Conservation (phyloP, 208 protist genomes). For the Angomonas ambiguus region DNA sequence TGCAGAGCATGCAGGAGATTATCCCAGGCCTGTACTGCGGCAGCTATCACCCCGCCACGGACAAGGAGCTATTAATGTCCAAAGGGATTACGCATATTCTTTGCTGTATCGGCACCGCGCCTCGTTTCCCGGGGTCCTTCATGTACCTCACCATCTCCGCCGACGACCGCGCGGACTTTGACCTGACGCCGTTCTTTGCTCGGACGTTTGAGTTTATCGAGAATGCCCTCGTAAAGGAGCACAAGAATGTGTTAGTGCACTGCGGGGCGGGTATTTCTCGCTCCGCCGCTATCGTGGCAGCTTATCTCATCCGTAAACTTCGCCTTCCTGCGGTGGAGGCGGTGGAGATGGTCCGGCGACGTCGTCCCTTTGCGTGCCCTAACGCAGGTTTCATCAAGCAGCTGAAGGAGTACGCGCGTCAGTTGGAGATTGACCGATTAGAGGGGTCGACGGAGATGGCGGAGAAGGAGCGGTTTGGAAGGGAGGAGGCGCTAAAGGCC, state of each 20-base stretch:
- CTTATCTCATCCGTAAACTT: constrained; percentile 76
- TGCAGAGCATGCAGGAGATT: constrained; percentile 72
- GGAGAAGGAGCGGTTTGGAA: not conserved
- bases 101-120: constrained; percentile 55
- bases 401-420: constrained; percentile 36
- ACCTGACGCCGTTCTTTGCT: constrained; percentile 50
- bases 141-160: constrained; percentile 50
- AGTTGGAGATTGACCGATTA: constrained; percentile 16
- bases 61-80: constrained; percentile 31
- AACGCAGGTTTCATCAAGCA: constrained; percentile 66
- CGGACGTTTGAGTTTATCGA: constrained; percentile 75
- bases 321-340: constrained; percentile 39
- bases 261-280: constrained; percentile 84
- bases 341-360: constrained; percentile 43
- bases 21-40: constrained; percentile 74
- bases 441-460: not conserved
- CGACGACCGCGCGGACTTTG: constrained; percentile 35
- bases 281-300: constrained; percentile 59
- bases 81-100: constrained; percentile 68
- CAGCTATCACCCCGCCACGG: constrained; percentile 54
- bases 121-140: constrained; percentile 53
- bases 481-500: not conserved
- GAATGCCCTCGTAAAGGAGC: constrained; percentile 34
- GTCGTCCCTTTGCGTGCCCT: constrained; percentile 46
- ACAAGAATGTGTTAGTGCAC: constrained; percentile 67